Base-by-base conservation (phyloP, 305 asterid species). In the Rubia peregrina region DNA sequence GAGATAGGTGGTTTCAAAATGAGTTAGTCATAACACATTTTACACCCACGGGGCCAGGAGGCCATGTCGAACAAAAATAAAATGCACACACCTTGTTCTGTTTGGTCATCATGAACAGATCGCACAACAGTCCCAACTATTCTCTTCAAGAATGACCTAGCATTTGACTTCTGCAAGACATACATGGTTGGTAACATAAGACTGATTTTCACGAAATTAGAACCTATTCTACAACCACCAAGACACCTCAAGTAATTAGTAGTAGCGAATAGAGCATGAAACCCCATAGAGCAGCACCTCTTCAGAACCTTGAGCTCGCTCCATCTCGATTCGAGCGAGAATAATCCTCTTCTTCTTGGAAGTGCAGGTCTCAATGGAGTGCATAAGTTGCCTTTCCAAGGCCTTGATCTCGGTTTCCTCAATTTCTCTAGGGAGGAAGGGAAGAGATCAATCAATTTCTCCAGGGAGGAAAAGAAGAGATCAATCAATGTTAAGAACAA, bases 41-140 rank as follows among this genome's bases (percentile, higher is more conserved):
- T n/a, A n/a, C 30, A 0, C 30, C 30, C 30, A 26, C 1, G 30
- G 30, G 30, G 1, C 30, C 30, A 26, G 30, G 30, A 26, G 30
- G 30, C 30, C 30, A 0, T 26, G 30, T 26, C 30, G 2, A 26
- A 26, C 30, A 26, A 26, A 26, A 1, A 26, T 0, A 26, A 56
- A 9, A 0, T 48, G 80, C 89, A 69, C 89, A 69, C 56, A 88
- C 99, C 97, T 81, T 94, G 96, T 82, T 91, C 99, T 69, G 83
- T 87, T 81, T 91, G 96, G 83, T 94, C 97, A 78, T 94, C 99
- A 73, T 88, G 93, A 77, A 94, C 99, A 26, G 99, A 91, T 77
- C 99, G 91, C 65, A 94, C 97, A 76, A 94, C 99, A 33, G 97
- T 91, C 64, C 99, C 97, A 46, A 94, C 96, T 46, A 94, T 79